These are phyloP conservation scores for Tylopilus vinaceipallidus DNA, from an alignment of 768 basidiomycete species.

Conservation along the genomic window DNA sequence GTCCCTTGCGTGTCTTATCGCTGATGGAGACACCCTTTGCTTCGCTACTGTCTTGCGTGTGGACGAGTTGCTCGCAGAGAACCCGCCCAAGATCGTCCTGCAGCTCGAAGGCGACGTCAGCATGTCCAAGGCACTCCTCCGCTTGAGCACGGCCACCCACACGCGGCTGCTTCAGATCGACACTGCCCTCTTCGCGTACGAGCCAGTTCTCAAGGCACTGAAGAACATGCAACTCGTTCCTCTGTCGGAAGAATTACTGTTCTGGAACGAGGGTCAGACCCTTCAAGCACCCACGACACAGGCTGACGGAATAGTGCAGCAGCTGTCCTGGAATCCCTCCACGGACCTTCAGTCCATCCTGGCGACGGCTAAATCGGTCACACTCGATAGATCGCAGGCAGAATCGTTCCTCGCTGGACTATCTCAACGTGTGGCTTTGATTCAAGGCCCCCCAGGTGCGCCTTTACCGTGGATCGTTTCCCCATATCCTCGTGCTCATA, in stretches of 20 bases:
- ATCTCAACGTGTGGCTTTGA: conserved; percentile 54
- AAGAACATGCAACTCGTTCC: conserved; percentile 47
- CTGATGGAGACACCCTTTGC: conserved; percentile 45
- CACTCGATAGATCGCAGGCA: conserved; percentile 52
- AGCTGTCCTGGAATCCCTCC: conserved; percentile 31
- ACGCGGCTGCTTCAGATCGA: conserved; percentile 57
- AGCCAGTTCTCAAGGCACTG: conserved; percentile 60
- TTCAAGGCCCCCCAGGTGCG: conserved; percentile 72
- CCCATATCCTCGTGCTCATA: not conserved
- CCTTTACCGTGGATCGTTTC: conserved; percentile 1
- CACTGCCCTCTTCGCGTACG: conserved; percentile 60
- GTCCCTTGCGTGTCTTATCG: conserved; percentile 53
- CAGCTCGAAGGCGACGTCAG: conserved; percentile 49
- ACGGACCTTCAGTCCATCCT: conserved; percentile 43
- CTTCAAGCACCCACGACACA: conserved; percentile 7
- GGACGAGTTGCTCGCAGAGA: conserved; percentile 47
- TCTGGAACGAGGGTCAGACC: conserved; percentile 44
- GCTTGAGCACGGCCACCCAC: conserved; percentile 35
- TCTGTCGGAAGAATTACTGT: conserved; percentile 50
- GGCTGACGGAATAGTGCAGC: conserved; percentile 24
- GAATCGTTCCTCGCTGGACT: conserved; percentile 50
- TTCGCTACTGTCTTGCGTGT: conserved; percentile 58
- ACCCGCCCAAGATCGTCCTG: conserved; percentile 50
- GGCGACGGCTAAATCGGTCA: conserved; percentile 36
- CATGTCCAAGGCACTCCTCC: conserved; percentile 39